Conservation (phyloP, 1,284 basidiomycete genomes). For the Malassezia nana region DNA sequence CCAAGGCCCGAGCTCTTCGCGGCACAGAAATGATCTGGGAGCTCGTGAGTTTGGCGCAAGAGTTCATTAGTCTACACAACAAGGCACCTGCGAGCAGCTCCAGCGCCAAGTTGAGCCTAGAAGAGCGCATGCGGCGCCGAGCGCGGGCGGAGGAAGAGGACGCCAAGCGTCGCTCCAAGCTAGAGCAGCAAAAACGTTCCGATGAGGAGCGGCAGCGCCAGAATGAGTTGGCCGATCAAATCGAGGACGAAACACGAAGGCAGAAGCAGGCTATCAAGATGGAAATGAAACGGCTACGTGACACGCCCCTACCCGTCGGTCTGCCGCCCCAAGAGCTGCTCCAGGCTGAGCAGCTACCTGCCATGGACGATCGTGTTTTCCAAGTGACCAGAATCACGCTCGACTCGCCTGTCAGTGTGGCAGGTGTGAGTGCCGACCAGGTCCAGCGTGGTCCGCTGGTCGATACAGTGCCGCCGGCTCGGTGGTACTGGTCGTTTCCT, state of each 20-base stretch:
- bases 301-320: not conserved
- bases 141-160: conserved; percentile 28
- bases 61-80: conserved; percentile 37
- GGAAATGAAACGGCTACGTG: conserved; percentile 17
- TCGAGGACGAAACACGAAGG: conserved; percentile 30
- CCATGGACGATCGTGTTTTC: conserved; percentile 1
- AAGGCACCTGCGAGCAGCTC: conserved; percentile 19
- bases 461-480: conserved; percentile 20
- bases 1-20: conserved; percentile 30
- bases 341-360: not conserved
- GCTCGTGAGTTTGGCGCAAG: conserved; percentile 35
- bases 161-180: conserved; percentile 1
- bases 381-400: not conserved
- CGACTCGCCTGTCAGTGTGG: not conserved
- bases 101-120: conserved; percentile 29
- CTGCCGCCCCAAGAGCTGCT: not conserved
- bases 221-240: conserved; percentile 29
- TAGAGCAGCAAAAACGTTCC: conserved; percentile 17
- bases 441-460: conserved; percentile 27
- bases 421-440: not conserved
- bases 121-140: conserved; percentile 40
- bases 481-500: conserved; percentile 23
- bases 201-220: conserved; percentile 25
- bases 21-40: conserved; percentile 49
- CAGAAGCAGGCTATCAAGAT: conserved; percentile 27